Evolutionary conservation across 176 grass and related monocot species (phyloP).

Genomic region (Areca catechu): DNA sequence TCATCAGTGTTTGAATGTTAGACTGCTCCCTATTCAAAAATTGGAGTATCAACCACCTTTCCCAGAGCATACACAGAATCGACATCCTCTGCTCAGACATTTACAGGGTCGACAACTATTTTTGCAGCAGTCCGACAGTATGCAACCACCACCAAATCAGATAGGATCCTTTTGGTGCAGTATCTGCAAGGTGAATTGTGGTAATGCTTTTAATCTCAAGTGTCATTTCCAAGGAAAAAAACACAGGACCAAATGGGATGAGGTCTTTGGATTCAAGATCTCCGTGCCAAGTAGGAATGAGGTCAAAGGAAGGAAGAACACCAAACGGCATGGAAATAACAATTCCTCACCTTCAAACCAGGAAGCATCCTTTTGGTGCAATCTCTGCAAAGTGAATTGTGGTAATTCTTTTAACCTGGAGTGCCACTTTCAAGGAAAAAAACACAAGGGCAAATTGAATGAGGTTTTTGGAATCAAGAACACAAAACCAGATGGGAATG

Average conservation of each 20-base stretch:
- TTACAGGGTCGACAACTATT: not conserved
- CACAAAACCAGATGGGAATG: too few relatives aligned
- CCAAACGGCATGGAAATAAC: too few relatives aligned
- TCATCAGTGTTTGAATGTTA: not conserved
- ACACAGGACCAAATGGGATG: constrained; percentile 43
- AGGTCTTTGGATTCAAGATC: constrained; percentile 41
- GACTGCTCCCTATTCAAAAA: not conserved
- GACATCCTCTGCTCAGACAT: not conserved
- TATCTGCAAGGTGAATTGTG: constrained; percentile 4
- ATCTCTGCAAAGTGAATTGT: too few relatives aligned
- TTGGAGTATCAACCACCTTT: not conserved
- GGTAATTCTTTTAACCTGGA: too few relatives aligned
- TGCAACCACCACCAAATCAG: not conserved
- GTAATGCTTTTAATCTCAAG: not conserved
- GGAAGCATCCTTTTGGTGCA: too few relatives aligned
- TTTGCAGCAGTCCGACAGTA: too few relatives aligned
- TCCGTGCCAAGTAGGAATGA: constrained; percentile 3
- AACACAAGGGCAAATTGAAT: too few relatives aligned
- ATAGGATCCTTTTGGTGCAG: not conserved
- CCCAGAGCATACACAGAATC: not conserved
- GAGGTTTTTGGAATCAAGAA: too few relatives aligned
- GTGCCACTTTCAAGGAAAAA: too few relatives aligned
- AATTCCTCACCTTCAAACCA: too few relatives aligned
- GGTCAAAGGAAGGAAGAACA: not conserved
- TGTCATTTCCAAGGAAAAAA: constrained; percentile 45